Evolutionary conservation across 2,329 filamentous ascomycete genomes (phyloP).

Genomic region (Aspergillus sp.): DNA sequence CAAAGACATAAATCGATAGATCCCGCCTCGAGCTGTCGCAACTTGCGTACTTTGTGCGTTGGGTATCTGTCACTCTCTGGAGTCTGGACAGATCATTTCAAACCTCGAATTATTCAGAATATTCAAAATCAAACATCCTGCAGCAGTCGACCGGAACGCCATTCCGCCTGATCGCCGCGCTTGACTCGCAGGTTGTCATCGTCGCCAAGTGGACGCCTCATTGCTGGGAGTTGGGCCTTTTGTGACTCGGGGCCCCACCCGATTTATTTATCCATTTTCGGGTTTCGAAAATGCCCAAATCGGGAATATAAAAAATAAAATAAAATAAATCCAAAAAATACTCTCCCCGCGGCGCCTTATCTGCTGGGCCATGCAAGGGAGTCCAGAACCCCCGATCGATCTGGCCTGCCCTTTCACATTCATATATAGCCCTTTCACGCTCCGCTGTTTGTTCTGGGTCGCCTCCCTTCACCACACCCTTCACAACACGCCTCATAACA

Average conservation of each 20-base stretch:
- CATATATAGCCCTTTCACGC: conserved; percentile 1
- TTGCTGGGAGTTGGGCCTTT: conserved; percentile 18
- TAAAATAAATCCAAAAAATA: conserved; percentile 8
- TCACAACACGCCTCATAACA: not conserved
- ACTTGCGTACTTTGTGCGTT: not conserved
- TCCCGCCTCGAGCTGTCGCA: not conserved
- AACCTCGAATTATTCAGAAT: not conserved
- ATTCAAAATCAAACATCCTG: no score
- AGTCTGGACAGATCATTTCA: conserved; percentile 1
- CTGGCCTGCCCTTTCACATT: conserved; percentile 15
- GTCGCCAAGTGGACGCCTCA: conserved; percentile 11
- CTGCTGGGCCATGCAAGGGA: conserved; percentile 28
- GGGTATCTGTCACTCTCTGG: not conserved
- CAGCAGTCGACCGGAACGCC: conserved; percentile 17
- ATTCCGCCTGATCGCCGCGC: conserved; percentile 24
- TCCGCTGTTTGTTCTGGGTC: not conserved
- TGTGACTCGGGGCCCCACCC: conserved; percentile 10
- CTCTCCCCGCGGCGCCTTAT: conserved; percentile 24
- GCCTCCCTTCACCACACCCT: not conserved
- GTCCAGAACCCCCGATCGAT: conserved; percentile 26
- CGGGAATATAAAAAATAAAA: conserved; percentile 10
- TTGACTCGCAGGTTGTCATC: conserved; percentile 20
- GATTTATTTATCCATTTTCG: conserved; percentile 8
- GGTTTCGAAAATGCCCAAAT: conserved; percentile 2
- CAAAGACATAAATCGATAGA: conserved; percentile 6